Percentiles rank a stretch among this genome's conserved stretches.
Evolutionary conservation across 352 stramenopile species (phyloP).

Genomic region (Blastocystis sp.): DNA sequence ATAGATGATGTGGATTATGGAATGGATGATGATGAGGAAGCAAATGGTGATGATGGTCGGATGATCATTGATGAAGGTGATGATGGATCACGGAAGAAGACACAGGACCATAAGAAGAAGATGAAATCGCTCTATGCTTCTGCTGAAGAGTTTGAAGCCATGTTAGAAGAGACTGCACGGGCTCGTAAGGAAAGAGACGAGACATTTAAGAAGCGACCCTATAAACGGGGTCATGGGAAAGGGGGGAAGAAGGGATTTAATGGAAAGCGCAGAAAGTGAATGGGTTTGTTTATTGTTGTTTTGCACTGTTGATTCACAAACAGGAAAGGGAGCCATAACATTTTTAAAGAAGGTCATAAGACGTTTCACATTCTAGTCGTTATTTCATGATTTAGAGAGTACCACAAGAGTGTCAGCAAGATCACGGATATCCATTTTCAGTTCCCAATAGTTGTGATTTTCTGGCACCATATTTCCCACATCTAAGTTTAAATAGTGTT

Average conservation of each 20-base stretch:
- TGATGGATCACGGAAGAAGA: conserved; percentile 68
- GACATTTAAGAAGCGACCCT: not conserved
- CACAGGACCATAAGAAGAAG: conserved; percentile 25
- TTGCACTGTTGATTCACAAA: not conserved
- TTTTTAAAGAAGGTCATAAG: conserved; percentile 5
- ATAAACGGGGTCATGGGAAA: not conserved
- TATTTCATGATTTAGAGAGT: not conserved
- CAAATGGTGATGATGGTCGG: conserved; percentile 66
- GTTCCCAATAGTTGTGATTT: conserved; percentile 34
- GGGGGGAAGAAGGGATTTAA: not conserved
- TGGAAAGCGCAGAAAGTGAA: conserved; percentile 27
- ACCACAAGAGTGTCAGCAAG: conserved; percentile 6
- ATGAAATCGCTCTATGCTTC: conserved; percentile 57
- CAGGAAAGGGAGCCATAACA: not conserved
- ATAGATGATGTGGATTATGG: conserved; percentile 71
- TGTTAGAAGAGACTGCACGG: not conserved
- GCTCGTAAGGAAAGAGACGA: conserved; percentile 14
- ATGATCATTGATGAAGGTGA: conserved; percentile 72
- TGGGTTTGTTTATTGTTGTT: not conserved
- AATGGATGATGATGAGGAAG: conserved; percentile 67
- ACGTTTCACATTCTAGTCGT: conserved; percentile 9
- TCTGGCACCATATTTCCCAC: conserved; percentile 31
- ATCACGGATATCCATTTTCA: not conserved
- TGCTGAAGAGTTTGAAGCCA: conserved; percentile 39
- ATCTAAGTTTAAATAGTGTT: conserved; percentile 44